A percentile compares a stretch with the other conserved stretches of the same genome.
phyloP scores from a whole-genome alignment of 257 asterid genomes.

The Przewalskia tangutica region DNA sequence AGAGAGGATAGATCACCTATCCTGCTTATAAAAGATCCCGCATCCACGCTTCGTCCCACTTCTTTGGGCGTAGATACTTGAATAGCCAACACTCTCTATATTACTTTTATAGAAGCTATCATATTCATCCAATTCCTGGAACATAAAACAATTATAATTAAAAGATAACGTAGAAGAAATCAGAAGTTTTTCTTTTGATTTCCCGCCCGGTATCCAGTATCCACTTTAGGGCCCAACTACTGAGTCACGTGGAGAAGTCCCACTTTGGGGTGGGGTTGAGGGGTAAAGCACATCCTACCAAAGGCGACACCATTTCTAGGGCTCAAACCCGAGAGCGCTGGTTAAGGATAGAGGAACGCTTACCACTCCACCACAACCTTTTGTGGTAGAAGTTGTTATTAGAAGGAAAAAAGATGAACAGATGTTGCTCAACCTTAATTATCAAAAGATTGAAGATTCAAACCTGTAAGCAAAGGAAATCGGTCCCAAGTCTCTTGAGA shows the following conservation, averaged over 20 bases:
- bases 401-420: neutral
- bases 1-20: slow-evolving; percentile 34
- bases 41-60: slow-evolving; percentile 89
- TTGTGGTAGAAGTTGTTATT: neutral
- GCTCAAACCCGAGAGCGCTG: neutral
- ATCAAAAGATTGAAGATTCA: neutral
- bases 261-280: neutral
- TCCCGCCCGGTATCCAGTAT: neutral
- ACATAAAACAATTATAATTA: neutral
- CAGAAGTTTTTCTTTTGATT: neutral
- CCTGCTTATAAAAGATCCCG: slow-evolving; percentile 66
- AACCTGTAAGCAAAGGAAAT: slow-evolving; percentile 91
- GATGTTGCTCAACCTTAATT: neutral
- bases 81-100: slow-evolving; percentile 70
- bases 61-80: slow-evolving; percentile 71
- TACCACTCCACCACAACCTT: neutral
- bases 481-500: slow-evolving; percentile 63
- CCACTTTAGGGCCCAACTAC: neutral
- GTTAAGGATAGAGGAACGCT: neutral
- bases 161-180: neutral
- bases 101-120: slow-evolving; percentile 69
- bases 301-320: neutral
- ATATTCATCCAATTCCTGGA: slow-evolving; percentile 87
- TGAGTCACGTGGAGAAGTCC: neutral
- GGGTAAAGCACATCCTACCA: neutral